Evolutionary conservation across 2,329 filamentous ascomycete species (phyloP).

Genomic region (Claviceps africana): DNA sequence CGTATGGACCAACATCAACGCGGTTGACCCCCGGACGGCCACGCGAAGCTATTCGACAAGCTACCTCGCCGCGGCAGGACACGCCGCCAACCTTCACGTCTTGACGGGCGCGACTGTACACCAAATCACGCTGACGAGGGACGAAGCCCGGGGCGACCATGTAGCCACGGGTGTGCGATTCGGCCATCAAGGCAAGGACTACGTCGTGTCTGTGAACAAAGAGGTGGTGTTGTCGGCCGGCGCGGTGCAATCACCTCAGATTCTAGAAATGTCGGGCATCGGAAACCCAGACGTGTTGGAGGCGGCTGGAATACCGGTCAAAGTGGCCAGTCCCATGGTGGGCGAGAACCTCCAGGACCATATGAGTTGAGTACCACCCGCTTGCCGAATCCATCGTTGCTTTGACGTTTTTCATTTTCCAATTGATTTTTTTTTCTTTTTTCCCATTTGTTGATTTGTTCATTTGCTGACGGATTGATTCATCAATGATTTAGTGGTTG

Average conservation of each 20-base stretch:
- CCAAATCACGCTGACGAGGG: conserved; percentile 15
- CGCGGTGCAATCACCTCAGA: conserved; percentile 39
- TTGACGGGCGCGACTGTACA: conserved; percentile 17
- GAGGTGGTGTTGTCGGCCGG: conserved; percentile 49
- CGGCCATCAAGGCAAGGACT: conserved; percentile 21
- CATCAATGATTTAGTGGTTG: conserved; percentile 23
- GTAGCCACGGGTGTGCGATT: conserved; percentile 21
- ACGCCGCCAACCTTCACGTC: conserved; percentile 28
- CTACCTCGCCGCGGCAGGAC: conserved; percentile 26
- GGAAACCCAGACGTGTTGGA: conserved; percentile 28
- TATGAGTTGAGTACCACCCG: conserved; percentile 10
- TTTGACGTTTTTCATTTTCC: no score
- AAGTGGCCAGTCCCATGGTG: conserved; percentile 29
- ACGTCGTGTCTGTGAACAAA: conserved; percentile 24
- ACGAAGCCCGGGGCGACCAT: conserved; percentile 3
- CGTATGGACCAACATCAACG: conserved; percentile 34
- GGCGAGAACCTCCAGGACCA: conserved; percentile 37
- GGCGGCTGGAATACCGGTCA: conserved; percentile 22
- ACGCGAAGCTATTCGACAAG: conserved; percentile 34
- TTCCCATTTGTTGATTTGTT: no score
- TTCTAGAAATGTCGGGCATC: conserved; percentile 48
- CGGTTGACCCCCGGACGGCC: conserved; percentile 30
- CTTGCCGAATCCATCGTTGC: no score
- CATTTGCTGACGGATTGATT: no score
- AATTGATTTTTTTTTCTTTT: no score